phyloP scores from a whole-genome alignment of 176 grass and related monocot genomes.

The Pontederia crassipes region DNA sequence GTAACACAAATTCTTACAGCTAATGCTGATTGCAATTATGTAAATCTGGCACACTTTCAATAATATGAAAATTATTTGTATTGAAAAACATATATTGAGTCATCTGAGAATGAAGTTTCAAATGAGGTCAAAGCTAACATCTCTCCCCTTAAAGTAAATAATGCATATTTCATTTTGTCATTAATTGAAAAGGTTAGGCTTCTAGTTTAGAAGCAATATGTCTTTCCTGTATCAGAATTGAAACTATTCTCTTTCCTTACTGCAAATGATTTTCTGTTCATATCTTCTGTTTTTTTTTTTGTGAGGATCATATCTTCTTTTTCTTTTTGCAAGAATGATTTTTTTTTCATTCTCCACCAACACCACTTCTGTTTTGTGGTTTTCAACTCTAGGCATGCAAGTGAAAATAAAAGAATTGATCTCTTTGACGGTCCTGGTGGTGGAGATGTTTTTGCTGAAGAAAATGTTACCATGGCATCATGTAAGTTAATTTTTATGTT shows the following conservation, averaged over 20 bases:
- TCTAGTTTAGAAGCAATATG: too few relatives aligned
- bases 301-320: background rate
- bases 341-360: background rate
- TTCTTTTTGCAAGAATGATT: background rate
- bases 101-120: too few relatives aligned
- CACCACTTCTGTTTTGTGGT: background rate
- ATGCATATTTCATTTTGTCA: too few relatives aligned
- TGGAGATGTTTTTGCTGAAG: constrained; percentile 81
- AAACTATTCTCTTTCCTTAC: too few relatives aligned
- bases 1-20: background rate
- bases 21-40: background rate
- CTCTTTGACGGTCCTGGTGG: constrained; percentile 66
- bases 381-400: constrained; percentile 49
- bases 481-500: constrained; percentile 33
- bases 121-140: too few relatives aligned
- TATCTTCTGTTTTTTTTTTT: too few relatives aligned
- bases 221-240: too few relatives aligned
- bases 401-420: constrained; percentile 80
- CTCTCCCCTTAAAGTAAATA: too few relatives aligned
- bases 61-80: too few relatives aligned
- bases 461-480: constrained; percentile 71
- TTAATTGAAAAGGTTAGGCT: too few relatives aligned
- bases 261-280: too few relatives aligned
- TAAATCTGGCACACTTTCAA: background rate
- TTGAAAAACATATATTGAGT: too few relatives aligned